These are phyloP conservation scores for Boletus coccyginus DNA, from an alignment of 768 basidiomycete genomes.

Conservation along the genomic window DNA sequence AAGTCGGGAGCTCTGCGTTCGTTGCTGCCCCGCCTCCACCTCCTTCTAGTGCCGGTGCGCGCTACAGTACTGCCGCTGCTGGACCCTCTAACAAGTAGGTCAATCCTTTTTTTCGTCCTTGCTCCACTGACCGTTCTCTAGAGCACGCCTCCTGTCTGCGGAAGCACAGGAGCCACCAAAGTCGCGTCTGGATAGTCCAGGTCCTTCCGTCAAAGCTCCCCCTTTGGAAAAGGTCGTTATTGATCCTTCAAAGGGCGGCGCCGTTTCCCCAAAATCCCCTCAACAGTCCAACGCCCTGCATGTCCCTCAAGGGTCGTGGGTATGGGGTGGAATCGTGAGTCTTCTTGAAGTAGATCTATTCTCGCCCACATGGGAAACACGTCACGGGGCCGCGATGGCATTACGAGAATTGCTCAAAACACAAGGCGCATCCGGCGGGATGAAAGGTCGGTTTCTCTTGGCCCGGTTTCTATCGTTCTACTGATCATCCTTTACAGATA, in stretches of 20 bases:
- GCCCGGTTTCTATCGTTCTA: background rate
- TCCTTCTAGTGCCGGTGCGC: slow-evolving; percentile 54
- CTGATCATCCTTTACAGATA: slow-evolving; percentile 40
- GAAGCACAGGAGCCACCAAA: slow-evolving; percentile 51
- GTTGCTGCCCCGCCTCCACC: slow-evolving; percentile 68
- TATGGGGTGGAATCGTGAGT: slow-evolving; percentile 82
- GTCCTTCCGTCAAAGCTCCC: slow-evolving; percentile 36
- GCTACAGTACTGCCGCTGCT: slow-evolving; percentile 57
- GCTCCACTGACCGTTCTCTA: slow-evolving; percentile 26
- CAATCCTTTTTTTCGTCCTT: background rate
- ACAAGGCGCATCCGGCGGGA: slow-evolving; percentile 81
- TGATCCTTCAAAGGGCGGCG: slow-evolving; percentile 83
- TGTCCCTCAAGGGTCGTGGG: slow-evolving; percentile 72
- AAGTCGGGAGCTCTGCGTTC: slow-evolving; percentile 79
- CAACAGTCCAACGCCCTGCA: slow-evolving; percentile 77
- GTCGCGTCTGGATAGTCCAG: slow-evolving; percentile 61
- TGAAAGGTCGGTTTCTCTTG: slow-evolving; percentile 51
- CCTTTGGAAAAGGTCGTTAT: slow-evolving; percentile 65
- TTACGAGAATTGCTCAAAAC: slow-evolving; percentile 82
- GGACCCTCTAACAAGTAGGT: slow-evolving; percentile 61
- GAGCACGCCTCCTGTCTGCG: slow-evolving; percentile 69
- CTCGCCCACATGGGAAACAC: slow-evolving; percentile 86
- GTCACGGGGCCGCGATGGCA: slow-evolving; percentile 93
- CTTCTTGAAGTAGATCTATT: slow-evolving; percentile 82
- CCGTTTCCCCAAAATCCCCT: slow-evolving; percentile 73